phyloP scores from a whole-genome alignment of 805 yeast genomes.

The Saturnispora quitensis region DNA sequence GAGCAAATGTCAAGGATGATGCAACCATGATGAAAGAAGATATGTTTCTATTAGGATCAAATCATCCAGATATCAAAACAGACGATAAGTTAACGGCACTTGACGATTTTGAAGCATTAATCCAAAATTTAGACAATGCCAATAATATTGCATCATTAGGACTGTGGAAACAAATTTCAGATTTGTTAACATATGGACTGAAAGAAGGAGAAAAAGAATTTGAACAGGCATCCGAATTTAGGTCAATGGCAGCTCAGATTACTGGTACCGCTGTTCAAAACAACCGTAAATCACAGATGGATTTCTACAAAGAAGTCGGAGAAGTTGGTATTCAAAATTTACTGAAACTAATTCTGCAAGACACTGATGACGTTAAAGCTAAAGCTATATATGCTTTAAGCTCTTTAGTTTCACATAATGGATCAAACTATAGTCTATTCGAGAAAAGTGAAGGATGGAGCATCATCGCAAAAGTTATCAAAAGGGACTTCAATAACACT shows the following conservation, averaged over 20 bases:
- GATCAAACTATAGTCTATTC: conserved; percentile 46
- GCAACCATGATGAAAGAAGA: conserved; percentile 79
- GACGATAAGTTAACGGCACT: conserved; percentile 68
- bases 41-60: conserved; percentile 45
- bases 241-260: conserved; percentile 38
- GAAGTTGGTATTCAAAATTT: conserved; percentile 37
- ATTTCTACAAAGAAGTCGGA: conserved; percentile 42
- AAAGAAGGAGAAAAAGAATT: conserved; percentile 33
- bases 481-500: conserved; percentile 7
- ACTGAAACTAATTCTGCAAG: conserved; percentile 27
- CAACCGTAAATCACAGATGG: conserved; percentile 66
- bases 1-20: conserved; percentile 63
- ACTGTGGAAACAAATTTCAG: conserved; percentile 48
- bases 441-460: conserved; percentile 55
- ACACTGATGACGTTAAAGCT: conserved; percentile 29
- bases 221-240: conserved; percentile 29
- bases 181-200: conserved; percentile 48
- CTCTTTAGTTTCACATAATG: conserved; percentile 61
- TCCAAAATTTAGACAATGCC: conserved; percentile 91
- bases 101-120: conserved; percentile 87
- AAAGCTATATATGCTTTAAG: conserved; percentile 77
- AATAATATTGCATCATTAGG: conserved; percentile 78
- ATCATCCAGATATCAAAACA: conserved; percentile 41
- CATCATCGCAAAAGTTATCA: conserved; percentile 28
- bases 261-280: conserved; percentile 92